These are phyloP conservation scores for Meripilus lineatus DNA, from an alignment of 1,284 basidiomycete genomes.

Conservation along the genomic window DNA sequence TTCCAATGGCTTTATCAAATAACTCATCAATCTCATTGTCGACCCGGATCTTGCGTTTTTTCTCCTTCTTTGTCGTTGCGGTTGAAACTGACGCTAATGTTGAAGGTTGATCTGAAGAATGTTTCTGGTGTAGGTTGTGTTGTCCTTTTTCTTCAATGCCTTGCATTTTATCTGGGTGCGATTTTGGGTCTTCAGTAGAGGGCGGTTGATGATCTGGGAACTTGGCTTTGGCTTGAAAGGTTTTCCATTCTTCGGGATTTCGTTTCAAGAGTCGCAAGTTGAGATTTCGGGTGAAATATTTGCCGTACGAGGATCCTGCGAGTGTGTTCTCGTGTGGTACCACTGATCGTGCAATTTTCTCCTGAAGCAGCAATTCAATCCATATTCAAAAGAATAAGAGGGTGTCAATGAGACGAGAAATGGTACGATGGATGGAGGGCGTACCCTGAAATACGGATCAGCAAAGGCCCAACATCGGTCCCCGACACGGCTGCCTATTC, in stretches of 20 bases:
- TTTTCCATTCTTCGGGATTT: constrained; percentile 80
- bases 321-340: constrained; percentile 67
- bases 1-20: constrained; percentile 54
- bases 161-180: neutral
- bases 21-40: constrained; percentile 69
- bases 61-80: constrained; percentile 12
- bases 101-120: too few species aligned
- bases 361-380: constrained; percentile 40
- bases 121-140: too few species aligned
- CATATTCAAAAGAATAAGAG: neutral
- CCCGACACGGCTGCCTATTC: constrained; percentile 83
- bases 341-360: constrained; percentile 84
- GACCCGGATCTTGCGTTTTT: constrained; percentile 23
- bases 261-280: constrained; percentile 77
- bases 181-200: neutral
- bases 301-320: constrained; percentile 76
- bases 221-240: constrained; percentile 38
- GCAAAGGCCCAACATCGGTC: constrained; percentile 84
- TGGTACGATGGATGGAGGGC: constrained; percentile 14
- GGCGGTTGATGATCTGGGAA: constrained; percentile 2
- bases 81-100: constrained; percentile 8
- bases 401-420: neutral
- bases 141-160: too few species aligned
- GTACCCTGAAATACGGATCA: constrained; percentile 86
- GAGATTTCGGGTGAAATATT: constrained; percentile 78